Evolutionary conservation across 2,329 filamentous ascomycete species (phyloP).

Genomic region (Decorospora gaudefroyi): DNA sequence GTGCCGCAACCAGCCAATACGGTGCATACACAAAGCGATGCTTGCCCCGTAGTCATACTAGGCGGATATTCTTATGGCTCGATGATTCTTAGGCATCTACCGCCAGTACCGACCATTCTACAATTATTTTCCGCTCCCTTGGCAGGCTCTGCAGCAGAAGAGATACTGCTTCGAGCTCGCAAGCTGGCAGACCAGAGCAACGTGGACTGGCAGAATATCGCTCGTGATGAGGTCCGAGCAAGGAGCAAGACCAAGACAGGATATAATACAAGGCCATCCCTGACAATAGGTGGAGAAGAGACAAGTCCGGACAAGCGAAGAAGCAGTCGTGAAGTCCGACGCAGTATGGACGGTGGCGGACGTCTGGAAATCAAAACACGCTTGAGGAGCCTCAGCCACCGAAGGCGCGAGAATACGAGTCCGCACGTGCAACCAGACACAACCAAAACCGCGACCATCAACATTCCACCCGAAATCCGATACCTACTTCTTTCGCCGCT

Average conservation of each 20-base stretch:
- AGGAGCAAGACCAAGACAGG: slow-evolving; percentile 34
- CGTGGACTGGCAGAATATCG: slow-evolving; percentile 46
- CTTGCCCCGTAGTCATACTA: slow-evolving; percentile 58
- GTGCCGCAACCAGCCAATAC: slow-evolving; percentile 2
- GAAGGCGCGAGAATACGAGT: slow-evolving; percentile 16
- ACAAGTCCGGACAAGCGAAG: slow-evolving; percentile 48
- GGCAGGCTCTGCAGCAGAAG: slow-evolving; percentile 63
- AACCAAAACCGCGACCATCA: slow-evolving; percentile 8
- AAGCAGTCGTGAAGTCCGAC: slow-evolving; percentile 49
- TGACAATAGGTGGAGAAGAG: slow-evolving; percentile 55
- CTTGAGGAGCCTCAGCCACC: slow-evolving; percentile 38
- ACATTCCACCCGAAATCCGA: slow-evolving; percentile 29
- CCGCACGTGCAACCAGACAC: slow-evolving; percentile 11
- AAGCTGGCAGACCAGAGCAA: slow-evolving; percentile 69
- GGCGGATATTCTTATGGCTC: slow-evolving; percentile 92
- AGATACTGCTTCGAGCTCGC: slow-evolving; percentile 71
- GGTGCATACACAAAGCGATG: background rate
- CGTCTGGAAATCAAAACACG: slow-evolving; percentile 44
- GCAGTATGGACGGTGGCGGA: slow-evolving; percentile 38
- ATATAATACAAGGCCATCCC: slow-evolving; percentile 29
- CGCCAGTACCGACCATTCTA: slow-evolving; percentile 62
- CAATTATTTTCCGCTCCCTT: slow-evolving; percentile 60
- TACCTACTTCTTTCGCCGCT: slow-evolving; percentile 57
- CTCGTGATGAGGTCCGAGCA: slow-evolving; percentile 29
- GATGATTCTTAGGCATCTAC: slow-evolving; percentile 75